These are phyloP conservation scores for Phaeophleospora eucalypticola DNA, from an alignment of 2,329 filamentous ascomycete species.

Conservation along the genomic window DNA sequence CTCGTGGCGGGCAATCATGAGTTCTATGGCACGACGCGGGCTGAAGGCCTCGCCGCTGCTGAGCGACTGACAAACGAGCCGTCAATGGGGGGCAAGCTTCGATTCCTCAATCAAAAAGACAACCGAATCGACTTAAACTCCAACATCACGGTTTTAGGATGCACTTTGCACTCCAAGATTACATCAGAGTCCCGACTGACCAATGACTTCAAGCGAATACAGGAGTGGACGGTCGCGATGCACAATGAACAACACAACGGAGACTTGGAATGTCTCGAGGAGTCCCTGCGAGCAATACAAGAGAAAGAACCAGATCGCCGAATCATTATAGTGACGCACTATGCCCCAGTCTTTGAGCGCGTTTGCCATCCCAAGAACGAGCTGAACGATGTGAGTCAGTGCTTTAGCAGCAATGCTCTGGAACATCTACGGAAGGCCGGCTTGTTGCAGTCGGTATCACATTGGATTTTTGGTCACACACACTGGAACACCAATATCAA, in stretches of 20 bases:
- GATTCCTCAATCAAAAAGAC: conserved; percentile 40
- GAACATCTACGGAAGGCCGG: neutral
- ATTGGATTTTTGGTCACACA: conserved; percentile 49
- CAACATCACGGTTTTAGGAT: conserved; percentile 50
- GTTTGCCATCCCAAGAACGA: conserved; percentile 48
- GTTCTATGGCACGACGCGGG: conserved; percentile 46
- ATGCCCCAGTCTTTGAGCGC: conserved; percentile 49
- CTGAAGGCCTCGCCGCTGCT: conserved; percentile 38
- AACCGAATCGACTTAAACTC: conserved; percentile 39
- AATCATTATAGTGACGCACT: conserved; percentile 50
- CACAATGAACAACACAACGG: conserved; percentile 47
- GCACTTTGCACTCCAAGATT: conserved; percentile 54
- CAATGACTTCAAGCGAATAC: conserved; percentile 52
- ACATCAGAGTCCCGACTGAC: conserved; percentile 32
- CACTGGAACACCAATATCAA: conserved; percentile 40
- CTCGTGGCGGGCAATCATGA: conserved; percentile 54
- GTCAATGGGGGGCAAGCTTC: conserved; percentile 35
- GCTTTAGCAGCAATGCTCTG: conserved; percentile 51
- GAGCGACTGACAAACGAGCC: conserved; percentile 39
- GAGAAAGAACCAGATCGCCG: neutral
- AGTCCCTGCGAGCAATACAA: conserved; percentile 2
- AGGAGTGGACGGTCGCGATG: conserved; percentile 46
- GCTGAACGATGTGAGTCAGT: conserved; percentile 41
- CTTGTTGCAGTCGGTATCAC: conserved; percentile 6
- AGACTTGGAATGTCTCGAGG: conserved; percentile 2